Base-by-base conservation (phyloP, 148 eudicot genomes). In the Euryodendron excelsum region DNA sequence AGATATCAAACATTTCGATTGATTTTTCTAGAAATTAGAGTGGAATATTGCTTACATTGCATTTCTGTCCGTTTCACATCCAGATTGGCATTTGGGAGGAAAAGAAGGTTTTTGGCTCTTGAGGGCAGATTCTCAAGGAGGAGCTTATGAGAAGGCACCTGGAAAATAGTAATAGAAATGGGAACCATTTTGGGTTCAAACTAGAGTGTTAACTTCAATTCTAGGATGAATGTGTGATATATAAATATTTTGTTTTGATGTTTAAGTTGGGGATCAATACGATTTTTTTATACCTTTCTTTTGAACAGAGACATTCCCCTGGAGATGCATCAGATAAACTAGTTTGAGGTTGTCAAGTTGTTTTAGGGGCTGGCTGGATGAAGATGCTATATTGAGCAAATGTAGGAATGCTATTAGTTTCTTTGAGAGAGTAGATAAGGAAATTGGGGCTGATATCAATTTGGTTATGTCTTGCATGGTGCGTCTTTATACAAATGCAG, bases 31-130 rank as follows among this genome's bases (percentile, higher is more conserved):
- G 15, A 44, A 63, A 20, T 61, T 44, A 58, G 25, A 37, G 53
- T 44, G 28, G 60, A 9, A 75, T n/a, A n/a, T 27, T 70, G 68
- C 55, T 55, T 73, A 21, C 72, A 21, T 62, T 30, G 67, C 7
- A 21, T 61, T 60, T 65, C 21, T 75, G 50, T 48, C 25, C 14
- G 31, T 80, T 28, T n/a, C 6, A 65, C 39, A 45, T 68, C 13
- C 85, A 93, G 96, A 79, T 94, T 73, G 88, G 59, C 71, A 94
- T 94, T 64, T 94, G 96, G 96, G 98, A 90, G 66, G 97, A 94
- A 78, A 89, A 97, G 47, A 94, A 94, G 70, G 99, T 95, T 68
- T 95, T 95, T 82, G 99, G 99, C 80, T 93, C 99, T 73, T 84
- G 92, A 50, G 98, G 97, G 73, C 97, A 89, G 82, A 82, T 88